Base-by-base conservation (phyloP, 768 basidiomycete genomes). In the Mycena sanguinolenta region DNA sequence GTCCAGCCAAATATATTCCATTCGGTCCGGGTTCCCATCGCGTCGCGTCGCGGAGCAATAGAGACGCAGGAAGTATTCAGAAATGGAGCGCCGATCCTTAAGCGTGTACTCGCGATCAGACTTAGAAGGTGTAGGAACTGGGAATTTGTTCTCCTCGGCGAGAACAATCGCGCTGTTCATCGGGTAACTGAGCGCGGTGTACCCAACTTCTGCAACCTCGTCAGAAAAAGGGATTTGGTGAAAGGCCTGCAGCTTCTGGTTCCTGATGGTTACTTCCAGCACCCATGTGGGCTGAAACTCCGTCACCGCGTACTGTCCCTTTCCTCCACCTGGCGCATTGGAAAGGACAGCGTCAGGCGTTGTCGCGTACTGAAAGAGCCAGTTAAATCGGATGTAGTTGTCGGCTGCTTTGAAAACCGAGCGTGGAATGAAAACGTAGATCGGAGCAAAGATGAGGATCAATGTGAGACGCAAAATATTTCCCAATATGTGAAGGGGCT, bases 1-100 rank as follows among this genome's bases (percentile, higher is more conserved):
- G 44, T 46, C 44, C 44, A 46, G 21, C 44, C 44, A 46, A 46
- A 57, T 36, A 36, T 57, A 57, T 34, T 57, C 54, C 16, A 13
- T n/a, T 2, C 54, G 54, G 30, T 57, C 13, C 1, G 54, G 4
- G 34, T 57, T 57, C 21, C 54, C 54, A 1, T 34, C 19, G 32
- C 3, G 36, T 38, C 36, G 12, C 3, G 27, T 34, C 4, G 30
- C n/a, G 14, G 57, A 38, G 17, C n/a, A 32, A 46, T 46, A 46
- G 6, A 21, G 44, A 7, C 21, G 17, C 19, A 46, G 9, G 5
- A 46, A 19, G 7, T 46, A n/a, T 46, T 46, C 44, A 6, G 44
- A 19, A 16, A 46, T 46, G 2, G 13, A 7, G 13, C 21, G 44
- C 2, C 44, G 17, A 2, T 46, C 44, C 7, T 17, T 4, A n/a